Evolutionary conservation across 768 basidiomycete species (phyloP).

Genomic region (Naganishia friedmannii): DNA sequence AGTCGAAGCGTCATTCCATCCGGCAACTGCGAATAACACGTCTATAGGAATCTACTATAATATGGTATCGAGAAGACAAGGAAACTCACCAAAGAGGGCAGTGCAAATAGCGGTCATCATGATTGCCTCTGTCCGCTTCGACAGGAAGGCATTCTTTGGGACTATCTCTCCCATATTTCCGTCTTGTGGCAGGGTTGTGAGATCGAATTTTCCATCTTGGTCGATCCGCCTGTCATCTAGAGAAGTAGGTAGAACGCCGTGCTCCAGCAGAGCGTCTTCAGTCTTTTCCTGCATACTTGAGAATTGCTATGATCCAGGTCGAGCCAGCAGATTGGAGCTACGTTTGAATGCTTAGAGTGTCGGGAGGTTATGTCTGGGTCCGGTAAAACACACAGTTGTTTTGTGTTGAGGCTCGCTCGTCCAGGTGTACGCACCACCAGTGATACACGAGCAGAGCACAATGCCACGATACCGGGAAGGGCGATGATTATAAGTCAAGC

Average conservation of each 20-base stretch:
- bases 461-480: too few relatives aligned
- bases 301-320: background rate
- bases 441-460: too few relatives aligned
- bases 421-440: too few relatives aligned
- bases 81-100: conserved; percentile 8
- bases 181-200: background rate
- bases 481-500: background rate
- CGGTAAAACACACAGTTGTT: too few relatives aligned
- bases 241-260: background rate
- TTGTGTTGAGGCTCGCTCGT: too few relatives aligned
- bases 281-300: background rate
- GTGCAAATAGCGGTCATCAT: conserved; percentile 15
- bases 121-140: conserved; percentile 5
- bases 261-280: background rate
- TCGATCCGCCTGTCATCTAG: background rate
- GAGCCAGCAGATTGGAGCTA: too few relatives aligned
- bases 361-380: too few relatives aligned
- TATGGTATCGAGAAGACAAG: background rate
- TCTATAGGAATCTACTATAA: too few relatives aligned
- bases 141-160: conserved; percentile 5
- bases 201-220: background rate
- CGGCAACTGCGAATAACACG: conserved; percentile 41
- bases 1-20: conserved; percentile 74
- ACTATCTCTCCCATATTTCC: background rate
- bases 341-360: background rate